phyloP scores from a whole-genome alignment of 495 filamentous ascomycete species.

The Bryoglossum gracile region DNA sequence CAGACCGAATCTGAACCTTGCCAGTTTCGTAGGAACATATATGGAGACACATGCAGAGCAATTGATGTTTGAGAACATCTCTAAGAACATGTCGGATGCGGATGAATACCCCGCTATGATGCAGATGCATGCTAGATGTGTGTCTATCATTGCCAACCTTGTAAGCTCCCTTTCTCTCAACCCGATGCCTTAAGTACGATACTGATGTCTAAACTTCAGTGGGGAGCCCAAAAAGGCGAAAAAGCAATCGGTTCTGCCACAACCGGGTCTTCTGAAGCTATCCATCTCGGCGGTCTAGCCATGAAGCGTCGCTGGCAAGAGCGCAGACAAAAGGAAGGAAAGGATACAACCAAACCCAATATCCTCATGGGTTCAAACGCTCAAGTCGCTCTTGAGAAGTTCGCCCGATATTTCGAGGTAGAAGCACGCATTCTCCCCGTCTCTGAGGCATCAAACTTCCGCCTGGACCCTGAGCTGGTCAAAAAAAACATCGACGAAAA shows the following conservation, averaged over 20 bases:
- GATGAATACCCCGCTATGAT: constrained; percentile 75
- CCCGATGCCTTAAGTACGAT: too few relatives aligned
- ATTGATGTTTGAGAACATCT: constrained; percentile 60
- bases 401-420: constrained; percentile 71
- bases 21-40: constrained; percentile 66
- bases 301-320: constrained; percentile 79
- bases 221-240: constrained; percentile 58
- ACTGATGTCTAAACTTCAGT: too few relatives aligned
- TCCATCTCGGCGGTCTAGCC: constrained; percentile 67
- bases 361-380: constrained; percentile 76
- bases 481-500: constrained; percentile 67
- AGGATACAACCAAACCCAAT: constrained; percentile 57
- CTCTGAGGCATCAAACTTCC: constrained; percentile 51
- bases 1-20: constrained; percentile 63
- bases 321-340: constrained; percentile 48
- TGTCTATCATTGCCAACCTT: constrained; percentile 62
- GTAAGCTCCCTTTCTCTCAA: too few relatives aligned
- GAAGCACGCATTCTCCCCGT: constrained; percentile 66
- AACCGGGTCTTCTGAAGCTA: constrained; percentile 66
- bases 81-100: constrained; percentile 62
- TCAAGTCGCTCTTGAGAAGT: constrained; percentile 70
- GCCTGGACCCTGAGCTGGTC: constrained; percentile 57
- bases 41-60: constrained; percentile 59
- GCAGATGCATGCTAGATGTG: constrained; percentile 62
- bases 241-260: constrained; percentile 66